These are phyloP conservation scores for Sophora flavescens DNA, from an alignment of 306 rosid genomes.

Conservation along the genomic window DNA sequence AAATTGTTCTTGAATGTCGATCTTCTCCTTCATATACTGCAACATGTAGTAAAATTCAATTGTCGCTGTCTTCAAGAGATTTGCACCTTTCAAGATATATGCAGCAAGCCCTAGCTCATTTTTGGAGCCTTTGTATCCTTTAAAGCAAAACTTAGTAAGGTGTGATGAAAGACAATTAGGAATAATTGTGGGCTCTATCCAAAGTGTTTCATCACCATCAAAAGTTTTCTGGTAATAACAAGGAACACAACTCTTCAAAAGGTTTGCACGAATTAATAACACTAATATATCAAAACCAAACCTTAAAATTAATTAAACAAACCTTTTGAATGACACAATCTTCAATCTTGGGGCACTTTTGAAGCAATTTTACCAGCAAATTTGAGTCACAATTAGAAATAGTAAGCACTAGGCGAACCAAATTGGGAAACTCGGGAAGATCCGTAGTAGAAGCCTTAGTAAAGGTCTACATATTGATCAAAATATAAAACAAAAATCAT, in stretches of 20 bases:
- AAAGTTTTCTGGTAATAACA: background rate
- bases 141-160: no score
- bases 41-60: background rate
- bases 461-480: background rate
- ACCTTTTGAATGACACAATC: background rate
- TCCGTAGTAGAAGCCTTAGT: background rate
- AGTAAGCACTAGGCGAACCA: background rate
- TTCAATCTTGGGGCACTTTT: conserved; percentile 21
- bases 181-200: background rate
- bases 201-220: no score
- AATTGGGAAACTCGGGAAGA: conserved; percentile 10
- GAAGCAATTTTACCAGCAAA: background rate
- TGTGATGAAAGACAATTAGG: no score
- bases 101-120: background rate
- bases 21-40: no score
- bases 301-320: background rate
- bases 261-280: background rate
- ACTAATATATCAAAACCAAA: background rate
- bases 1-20: no score
- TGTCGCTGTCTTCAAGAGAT: background rate
- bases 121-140: no score
- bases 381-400: no score
- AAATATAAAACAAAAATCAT: background rate
- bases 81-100: conserved; percentile 23
- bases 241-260: background rate